Conservation (phyloP, 148 eudicot genomes). For the Diospyros kaki region DNA sequence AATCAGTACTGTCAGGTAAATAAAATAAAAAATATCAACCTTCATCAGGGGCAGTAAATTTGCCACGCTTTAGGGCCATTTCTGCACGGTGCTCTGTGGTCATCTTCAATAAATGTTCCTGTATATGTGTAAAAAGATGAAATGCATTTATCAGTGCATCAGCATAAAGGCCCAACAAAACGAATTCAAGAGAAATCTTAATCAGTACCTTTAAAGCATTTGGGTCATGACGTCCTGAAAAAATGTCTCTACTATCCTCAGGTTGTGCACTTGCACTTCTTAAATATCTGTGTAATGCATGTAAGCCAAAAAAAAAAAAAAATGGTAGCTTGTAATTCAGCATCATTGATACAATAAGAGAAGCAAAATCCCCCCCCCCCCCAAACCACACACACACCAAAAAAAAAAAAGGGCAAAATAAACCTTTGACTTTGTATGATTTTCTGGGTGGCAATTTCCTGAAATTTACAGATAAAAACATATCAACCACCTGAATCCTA, state of each 20-base stretch:
- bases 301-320: constrained; percentile 15
- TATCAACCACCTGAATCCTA: constrained; percentile 15
- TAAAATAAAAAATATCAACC: constrained; percentile 31
- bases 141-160: not conserved
- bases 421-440: constrained; percentile 78
- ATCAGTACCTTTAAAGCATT: constrained; percentile 64
- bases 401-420: constrained; percentile 18
- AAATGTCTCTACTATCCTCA: constrained; percentile 58
- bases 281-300: constrained; percentile 42
- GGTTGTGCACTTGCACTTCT: constrained; percentile 50
- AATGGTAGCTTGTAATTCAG: constrained; percentile 12
- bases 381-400: no score
- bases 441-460: constrained; percentile 76
- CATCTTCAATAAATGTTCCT: constrained; percentile 89
- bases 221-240: constrained; percentile 75
- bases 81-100: constrained; percentile 76
- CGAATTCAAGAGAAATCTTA: not conserved
- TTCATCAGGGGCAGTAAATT: constrained; percentile 49
- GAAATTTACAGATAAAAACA: constrained; percentile 20
- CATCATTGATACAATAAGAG: not conserved
- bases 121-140: not conserved
- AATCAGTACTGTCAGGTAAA: constrained; percentile 2
- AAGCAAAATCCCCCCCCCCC: not conserved
- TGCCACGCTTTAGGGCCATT: constrained; percentile 77
- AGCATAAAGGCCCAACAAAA: not conserved